These are phyloP conservation scores for Astragalus membranaceus DNA, from an alignment of 306 rosid species.

Conservation along the genomic window DNA sequence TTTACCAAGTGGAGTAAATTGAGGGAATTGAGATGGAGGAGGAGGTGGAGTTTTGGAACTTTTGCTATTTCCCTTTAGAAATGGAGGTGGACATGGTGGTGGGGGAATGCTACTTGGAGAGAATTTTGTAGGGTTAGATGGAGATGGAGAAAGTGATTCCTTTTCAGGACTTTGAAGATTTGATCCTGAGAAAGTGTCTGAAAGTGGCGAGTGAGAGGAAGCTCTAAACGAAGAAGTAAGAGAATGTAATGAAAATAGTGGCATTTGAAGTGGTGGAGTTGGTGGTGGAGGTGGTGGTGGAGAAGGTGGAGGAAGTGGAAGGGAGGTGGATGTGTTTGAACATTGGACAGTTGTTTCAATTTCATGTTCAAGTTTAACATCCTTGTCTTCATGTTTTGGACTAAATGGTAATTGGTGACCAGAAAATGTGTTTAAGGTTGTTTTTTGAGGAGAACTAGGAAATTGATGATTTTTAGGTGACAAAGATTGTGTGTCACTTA, in stretches of 20 bases:
- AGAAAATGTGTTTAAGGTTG: too few species aligned
- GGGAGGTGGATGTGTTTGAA: conserved; percentile 11
- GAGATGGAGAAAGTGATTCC: conserved; percentile 28
- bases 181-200: conserved; percentile 36
- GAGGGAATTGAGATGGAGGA: conserved; percentile 68
- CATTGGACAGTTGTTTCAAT: conserved; percentile 15
- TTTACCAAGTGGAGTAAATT: conserved; percentile 58
- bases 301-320: conserved; percentile 39
- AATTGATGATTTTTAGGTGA: too few species aligned
- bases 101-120: conserved; percentile 50
- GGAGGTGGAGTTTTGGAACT: conserved; percentile 65
- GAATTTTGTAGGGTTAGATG: conserved; percentile 22
- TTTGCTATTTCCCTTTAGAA: conserved; percentile 20
- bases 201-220: conserved; percentile 46
- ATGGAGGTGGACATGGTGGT: conserved; percentile 84
- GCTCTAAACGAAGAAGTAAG: conserved; percentile 35
- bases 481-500: too few species aligned
- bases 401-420: too few species aligned
- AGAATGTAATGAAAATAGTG: conserved; percentile 35
- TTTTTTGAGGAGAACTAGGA: too few species aligned
- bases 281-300: conserved; percentile 47
- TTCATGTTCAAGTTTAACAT: too few species aligned
- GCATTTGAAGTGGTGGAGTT: conserved; percentile 28
- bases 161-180: conserved; percentile 31
- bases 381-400: too few species aligned